These are phyloP conservation scores for Erigeron canadensis DNA, from an alignment of 129 eudicot genomes.

Conservation along the genomic window DNA sequence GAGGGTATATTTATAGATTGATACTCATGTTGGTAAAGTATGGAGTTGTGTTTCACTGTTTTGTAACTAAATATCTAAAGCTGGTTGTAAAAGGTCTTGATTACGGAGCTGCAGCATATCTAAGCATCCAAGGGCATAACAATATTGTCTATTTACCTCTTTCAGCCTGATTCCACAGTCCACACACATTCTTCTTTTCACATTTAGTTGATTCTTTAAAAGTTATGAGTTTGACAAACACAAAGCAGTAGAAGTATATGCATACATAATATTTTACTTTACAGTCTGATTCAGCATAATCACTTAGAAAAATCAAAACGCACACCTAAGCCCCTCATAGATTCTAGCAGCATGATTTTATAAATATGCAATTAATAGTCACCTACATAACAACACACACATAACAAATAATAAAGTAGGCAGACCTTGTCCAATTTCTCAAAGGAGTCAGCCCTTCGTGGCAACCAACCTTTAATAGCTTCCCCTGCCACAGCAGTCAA, in stretches of 20 bases:
- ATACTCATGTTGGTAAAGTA: neutral
- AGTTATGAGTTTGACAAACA: too few relatives aligned
- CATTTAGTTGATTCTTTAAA: too few relatives aligned
- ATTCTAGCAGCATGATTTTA: neutral
- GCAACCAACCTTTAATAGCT: slow-evolving; percentile 84
- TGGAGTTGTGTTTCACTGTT: neutral
- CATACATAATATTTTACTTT: neutral
- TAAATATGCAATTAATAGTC: neutral
- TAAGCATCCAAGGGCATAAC: too few relatives aligned
- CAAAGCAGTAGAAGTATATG: too few relatives aligned
- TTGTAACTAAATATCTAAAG: neutral
- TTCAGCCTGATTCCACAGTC: too few relatives aligned
- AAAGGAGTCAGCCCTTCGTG: slow-evolving; percentile 72
- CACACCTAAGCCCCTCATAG: neutral
- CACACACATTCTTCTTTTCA: too few relatives aligned
- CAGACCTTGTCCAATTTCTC: slow-evolving; percentile 84
- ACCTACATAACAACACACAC: neutral
- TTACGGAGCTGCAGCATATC: too few relatives aligned
- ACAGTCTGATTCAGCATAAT: too few relatives aligned
- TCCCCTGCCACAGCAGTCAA: slow-evolving; percentile 87
- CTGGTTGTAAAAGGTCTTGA: too few relatives aligned
- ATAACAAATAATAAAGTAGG: slow-evolving; percentile 8
- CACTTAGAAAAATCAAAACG: too few relatives aligned
- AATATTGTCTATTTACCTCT: too few relatives aligned
- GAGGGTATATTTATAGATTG: neutral